Conservation (phyloP, 805 yeast genomes). For the Metschnikowia matae region DNA sequence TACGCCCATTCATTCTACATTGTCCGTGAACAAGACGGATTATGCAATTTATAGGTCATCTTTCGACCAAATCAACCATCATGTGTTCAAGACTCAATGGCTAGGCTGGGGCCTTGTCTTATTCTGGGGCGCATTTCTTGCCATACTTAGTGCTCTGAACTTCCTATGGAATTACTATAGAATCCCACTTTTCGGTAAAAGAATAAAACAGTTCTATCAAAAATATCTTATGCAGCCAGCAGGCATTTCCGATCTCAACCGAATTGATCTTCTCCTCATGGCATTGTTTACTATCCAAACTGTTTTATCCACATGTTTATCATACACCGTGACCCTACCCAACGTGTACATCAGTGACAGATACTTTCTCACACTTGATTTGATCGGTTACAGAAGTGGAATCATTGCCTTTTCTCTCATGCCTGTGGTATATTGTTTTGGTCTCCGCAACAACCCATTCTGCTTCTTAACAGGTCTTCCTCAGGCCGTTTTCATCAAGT, state of each 20-base stretch:
- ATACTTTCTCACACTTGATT: constrained; percentile 17
- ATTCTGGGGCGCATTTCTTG: constrained; percentile 15
- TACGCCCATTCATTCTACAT: constrained; percentile 9
- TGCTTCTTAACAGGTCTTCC: constrained; percentile 17
- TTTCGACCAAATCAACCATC: constrained; percentile 18
- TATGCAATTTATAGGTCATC: constrained; percentile 11
- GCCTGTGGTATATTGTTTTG: constrained; percentile 18
- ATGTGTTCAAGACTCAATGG: constrained; percentile 20
- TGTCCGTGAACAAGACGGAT: constrained; percentile 12
- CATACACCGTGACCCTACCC: constrained; percentile 17
- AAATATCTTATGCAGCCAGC: constrained; percentile 10
- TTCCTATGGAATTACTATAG: constrained; percentile 11
- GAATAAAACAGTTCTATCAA: constrained; percentile 8
- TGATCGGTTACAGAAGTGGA: constrained; percentile 17
- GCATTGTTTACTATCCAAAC: constrained; percentile 10
- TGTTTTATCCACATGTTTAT: constrained; percentile 13
- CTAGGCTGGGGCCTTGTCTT: constrained; percentile 19
- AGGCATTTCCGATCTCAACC: constrained; percentile 7
- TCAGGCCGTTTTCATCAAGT: constrained; percentile 12
- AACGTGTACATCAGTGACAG: constrained; percentile 13
- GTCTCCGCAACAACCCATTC: constrained; percentile 18
- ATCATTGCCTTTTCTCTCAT: constrained; percentile 17
- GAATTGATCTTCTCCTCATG: constrained; percentile 11
- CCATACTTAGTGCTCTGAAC: constrained; percentile 12
- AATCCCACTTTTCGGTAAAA: constrained; percentile 10